phyloP scores from a whole-genome alignment of 202 grass and related monocot genomes.

The Setaria italica region DNA sequence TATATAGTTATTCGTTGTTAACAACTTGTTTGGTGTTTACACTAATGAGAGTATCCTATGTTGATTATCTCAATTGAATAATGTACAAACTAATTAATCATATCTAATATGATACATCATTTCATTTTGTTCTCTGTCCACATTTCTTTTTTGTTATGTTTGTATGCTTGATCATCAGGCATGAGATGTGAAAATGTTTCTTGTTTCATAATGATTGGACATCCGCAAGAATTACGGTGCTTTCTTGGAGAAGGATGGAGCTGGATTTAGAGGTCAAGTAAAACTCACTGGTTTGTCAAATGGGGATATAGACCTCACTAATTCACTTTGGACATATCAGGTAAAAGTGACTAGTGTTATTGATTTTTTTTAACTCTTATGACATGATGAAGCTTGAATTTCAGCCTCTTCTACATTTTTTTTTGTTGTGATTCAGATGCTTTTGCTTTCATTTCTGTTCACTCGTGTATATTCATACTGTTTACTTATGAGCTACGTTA shows the following conservation, averaged over 20 bases:
- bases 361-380: conserved; percentile 1
- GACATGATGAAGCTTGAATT: conserved; percentile 16
- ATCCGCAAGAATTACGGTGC: conserved; percentile 87
- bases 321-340: conserved; percentile 90
- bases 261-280: conserved; percentile 89
- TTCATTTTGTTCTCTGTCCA: conserved; percentile 13
- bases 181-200: conserved; percentile 39
- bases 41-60: neutral
- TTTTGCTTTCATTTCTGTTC: neutral
- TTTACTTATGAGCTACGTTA: neutral
- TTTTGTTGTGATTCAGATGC: neutral
- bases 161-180: conserved; percentile 26
- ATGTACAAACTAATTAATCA: neutral
- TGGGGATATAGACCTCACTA: conserved; percentile 78
- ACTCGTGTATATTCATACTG: conserved; percentile 8
- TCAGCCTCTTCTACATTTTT: neutral
- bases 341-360: conserved; percentile 35
- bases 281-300: conserved; percentile 82
- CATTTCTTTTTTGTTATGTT: conserved; percentile 29
- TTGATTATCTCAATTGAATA: neutral
- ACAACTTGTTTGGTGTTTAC: neutral
- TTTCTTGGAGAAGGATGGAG: conserved; percentile 99
- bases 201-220: conserved; percentile 29
- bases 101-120: conserved; percentile 15
- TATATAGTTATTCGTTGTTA: neutral